Evolutionary conservation across 371 early-diverging fungal genomes (phyloP).

Genomic region (Mortierella polycephala): DNA sequence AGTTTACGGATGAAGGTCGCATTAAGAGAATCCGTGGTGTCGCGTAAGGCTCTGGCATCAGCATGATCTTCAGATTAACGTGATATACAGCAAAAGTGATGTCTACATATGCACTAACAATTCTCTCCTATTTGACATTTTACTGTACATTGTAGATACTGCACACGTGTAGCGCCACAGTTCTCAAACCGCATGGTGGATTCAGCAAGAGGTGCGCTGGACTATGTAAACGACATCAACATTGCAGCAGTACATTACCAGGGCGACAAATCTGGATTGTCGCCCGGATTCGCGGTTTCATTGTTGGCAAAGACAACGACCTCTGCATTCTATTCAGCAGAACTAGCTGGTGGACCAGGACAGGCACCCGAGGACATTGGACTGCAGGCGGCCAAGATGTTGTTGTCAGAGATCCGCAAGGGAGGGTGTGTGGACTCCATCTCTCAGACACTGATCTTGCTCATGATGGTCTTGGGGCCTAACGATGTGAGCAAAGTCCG

Average conservation of each 20-base stretch:
- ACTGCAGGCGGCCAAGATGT: conserved; percentile 72
- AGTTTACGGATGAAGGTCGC: conserved; percentile 84
- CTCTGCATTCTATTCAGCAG: conserved; percentile 84
- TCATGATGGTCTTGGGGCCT: conserved; percentile 89
- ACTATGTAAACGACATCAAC: conserved; percentile 96
- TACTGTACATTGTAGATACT: conserved; percentile 49
- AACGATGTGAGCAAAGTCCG: conserved; percentile 96
- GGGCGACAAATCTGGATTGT: conserved; percentile 90
- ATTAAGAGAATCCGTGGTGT: conserved; percentile 97
- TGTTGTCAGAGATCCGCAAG: conserved; percentile 86
- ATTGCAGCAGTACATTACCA: conserved; percentile 97
- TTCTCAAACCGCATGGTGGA: conserved; percentile 95
- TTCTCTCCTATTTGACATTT: background rate
- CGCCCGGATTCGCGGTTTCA: conserved; percentile 93
- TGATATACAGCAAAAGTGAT: background rate
- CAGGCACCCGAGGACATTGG: conserved; percentile 94
- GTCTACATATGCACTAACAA: background rate
- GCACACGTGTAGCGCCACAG: conserved; percentile 94
- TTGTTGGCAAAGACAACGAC: conserved; percentile 94
- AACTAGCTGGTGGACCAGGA: conserved; percentile 80
- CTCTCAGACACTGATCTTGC: conserved; percentile 87
- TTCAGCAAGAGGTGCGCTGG: conserved; percentile 84
- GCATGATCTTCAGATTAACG: background rate
- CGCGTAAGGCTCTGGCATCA: conserved; percentile 68
- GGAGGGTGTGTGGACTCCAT: conserved; percentile 92